Percentiles rank a stretch among this genome's conserved stretches.
phyloP scores from a whole-genome alignment of 139 green algal species.

The Chlamydomonas incerta region DNA sequence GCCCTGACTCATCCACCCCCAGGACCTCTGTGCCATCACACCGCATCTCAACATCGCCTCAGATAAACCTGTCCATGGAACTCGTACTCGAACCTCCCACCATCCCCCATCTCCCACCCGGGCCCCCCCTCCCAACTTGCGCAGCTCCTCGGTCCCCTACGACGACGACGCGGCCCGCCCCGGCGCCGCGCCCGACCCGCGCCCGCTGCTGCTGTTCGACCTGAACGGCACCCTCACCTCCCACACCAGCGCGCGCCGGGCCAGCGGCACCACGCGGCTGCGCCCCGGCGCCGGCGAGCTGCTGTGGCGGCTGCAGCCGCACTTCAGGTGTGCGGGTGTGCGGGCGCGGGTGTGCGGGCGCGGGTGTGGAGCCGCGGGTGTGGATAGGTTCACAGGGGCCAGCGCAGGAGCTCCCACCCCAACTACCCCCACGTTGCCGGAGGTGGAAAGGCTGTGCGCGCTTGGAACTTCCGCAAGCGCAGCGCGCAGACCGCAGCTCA shows the following conservation, averaged over 20 bases:
- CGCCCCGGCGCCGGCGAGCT: neutral
- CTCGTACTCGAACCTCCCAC: neutral
- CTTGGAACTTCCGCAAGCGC: no score
- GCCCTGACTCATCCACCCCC: no score
- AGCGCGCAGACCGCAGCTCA: no score
- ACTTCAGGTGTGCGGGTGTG: constrained; percentile 38
- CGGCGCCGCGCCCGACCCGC: neutral
- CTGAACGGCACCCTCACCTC: constrained; percentile 65
- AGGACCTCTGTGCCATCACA: neutral
- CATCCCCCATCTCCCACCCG: neutral
- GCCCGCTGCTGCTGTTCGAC: constrained; percentile 61
- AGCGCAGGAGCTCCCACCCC: no score
- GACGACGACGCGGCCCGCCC: neutral
- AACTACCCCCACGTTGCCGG: no score
- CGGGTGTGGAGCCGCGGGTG: no score
- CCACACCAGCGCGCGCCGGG: constrained; percentile 42
- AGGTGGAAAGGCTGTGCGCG: no score
- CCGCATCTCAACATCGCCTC: no score
- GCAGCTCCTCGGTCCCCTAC: constrained; percentile 2
- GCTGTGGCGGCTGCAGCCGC: constrained; percentile 30
- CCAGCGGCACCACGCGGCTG: constrained; percentile 40
- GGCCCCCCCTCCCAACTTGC: neutral
- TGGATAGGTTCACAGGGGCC: no score
- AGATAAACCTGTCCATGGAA: neutral
- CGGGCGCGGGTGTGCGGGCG: no score